A percentile compares a stretch with the other conserved stretches of the same genome.
Evolutionary conservation across 352 stramenopile genomes (phyloP).

Genomic region (Globisporangium viniferum): DNA sequence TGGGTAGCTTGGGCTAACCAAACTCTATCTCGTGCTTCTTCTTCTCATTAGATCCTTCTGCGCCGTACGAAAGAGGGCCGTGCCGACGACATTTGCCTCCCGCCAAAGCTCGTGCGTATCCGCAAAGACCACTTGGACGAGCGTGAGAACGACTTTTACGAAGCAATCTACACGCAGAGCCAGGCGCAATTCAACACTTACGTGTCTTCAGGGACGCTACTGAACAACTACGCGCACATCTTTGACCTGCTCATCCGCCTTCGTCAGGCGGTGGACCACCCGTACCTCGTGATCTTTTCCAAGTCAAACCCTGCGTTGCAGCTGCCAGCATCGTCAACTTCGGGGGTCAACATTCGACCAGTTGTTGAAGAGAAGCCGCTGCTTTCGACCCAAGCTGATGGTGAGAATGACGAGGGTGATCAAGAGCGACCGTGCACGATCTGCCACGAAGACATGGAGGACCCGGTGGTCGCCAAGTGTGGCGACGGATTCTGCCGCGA

Average conservation of each 20-base stretch:
- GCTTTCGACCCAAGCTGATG: slow-evolving; percentile 19
- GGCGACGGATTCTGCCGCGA: slow-evolving; percentile 90
- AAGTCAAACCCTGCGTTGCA: slow-evolving; percentile 84
- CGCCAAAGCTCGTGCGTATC: slow-evolving; percentile 86
- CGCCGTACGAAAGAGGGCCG: slow-evolving; percentile 97
- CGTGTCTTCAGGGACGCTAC: slow-evolving; percentile 93
- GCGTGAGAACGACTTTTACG: slow-evolving; percentile 98
- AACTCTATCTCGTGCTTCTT: background rate
- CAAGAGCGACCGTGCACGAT: slow-evolving; percentile 76
- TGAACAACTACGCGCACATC: slow-evolving; percentile 99
- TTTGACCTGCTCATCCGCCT: slow-evolving; percentile 98
- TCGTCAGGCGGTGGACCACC: slow-evolving; percentile 97
- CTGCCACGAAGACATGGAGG: slow-evolving; percentile 92
- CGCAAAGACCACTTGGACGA: slow-evolving; percentile 84
- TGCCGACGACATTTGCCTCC: slow-evolving; percentile 92
- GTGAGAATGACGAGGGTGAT: slow-evolving; percentile 17
- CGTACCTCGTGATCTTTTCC: slow-evolving; percentile 95
- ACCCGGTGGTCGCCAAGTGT: slow-evolving; percentile 89
- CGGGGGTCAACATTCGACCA: slow-evolving; percentile 21
- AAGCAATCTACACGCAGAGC: slow-evolving; percentile 97
- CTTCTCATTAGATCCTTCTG: slow-evolving; percentile 86
- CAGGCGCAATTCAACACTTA: slow-evolving; percentile 99
- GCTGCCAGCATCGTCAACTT: slow-evolving; percentile 32
- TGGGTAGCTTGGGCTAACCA: background rate
- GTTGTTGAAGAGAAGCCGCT: slow-evolving; percentile 71